Conservation (phyloP, 257 asterid genomes). For the Sherardia arvensis region DNA sequence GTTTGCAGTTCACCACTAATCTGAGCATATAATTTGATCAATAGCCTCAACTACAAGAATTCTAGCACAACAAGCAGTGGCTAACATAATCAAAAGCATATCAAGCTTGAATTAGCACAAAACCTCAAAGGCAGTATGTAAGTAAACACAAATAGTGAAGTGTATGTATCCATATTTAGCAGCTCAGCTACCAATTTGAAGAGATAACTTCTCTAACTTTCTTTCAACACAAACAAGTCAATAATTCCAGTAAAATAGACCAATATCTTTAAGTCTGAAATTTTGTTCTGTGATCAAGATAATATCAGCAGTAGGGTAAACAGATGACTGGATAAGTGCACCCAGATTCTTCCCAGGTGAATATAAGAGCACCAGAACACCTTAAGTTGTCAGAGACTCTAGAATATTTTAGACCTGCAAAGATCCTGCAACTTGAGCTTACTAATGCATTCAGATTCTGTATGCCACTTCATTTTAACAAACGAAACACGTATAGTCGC, state of each 20-base stretch:
- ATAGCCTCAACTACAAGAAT: background rate
- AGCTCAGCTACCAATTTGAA: background rate
- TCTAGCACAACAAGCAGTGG: background rate
- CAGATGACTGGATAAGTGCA: background rate
- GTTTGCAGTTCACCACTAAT: background rate
- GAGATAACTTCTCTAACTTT: background rate
- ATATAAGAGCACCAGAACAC: background rate
- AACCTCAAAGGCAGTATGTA: background rate
- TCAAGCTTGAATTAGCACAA: no score
- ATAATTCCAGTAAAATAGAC: background rate
- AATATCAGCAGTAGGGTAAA: background rate
- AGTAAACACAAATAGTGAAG: background rate
- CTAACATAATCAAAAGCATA: no score
- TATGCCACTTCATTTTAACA: no score
- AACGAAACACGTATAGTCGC: background rate
- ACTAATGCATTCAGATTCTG: background rate
- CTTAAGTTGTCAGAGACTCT: background rate
- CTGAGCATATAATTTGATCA: background rate
- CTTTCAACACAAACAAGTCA: background rate
- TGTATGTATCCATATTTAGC: background rate
- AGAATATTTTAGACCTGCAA: background rate
- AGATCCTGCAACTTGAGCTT: background rate
- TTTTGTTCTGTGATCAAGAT: background rate
- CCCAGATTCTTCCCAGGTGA: background rate
- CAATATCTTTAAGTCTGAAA: background rate